Evolutionary conservation across 2,329 filamentous ascomycete species (phyloP).

Genomic region (Pseudogymnoascus sp.): DNA sequence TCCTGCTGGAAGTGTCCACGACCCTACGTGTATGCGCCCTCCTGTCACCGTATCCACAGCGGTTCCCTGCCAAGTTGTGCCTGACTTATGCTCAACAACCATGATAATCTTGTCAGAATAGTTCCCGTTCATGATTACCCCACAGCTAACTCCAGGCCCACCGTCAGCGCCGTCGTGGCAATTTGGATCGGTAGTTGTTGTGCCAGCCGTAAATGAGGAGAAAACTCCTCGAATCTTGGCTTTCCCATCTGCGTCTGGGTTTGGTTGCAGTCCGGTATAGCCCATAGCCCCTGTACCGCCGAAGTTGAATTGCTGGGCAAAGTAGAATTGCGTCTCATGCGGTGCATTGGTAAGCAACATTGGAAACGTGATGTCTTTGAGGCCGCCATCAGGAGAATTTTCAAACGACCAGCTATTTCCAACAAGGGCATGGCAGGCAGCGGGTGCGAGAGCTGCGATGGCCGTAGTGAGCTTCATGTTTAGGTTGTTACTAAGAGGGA

Average conservation of each 20-base stretch:
- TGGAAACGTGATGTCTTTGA: not conserved
- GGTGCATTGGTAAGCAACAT: not conserved
- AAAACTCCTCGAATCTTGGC: not conserved
- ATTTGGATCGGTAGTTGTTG: not conserved
- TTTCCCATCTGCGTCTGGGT: not conserved
- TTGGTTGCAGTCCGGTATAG: not conserved
- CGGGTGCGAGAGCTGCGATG: not conserved
- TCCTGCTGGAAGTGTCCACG: slow-evolving; percentile 12
- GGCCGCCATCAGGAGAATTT: not conserved
- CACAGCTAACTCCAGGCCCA: slow-evolving; percentile 10
- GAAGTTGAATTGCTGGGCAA: not conserved
- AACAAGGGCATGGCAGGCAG: not conserved
- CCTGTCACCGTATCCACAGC: slow-evolving; percentile 15
- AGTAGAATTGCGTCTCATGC: not conserved
- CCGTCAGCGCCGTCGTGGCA: not conserved
- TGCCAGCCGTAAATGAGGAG: not conserved
- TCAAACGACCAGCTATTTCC: not conserved
- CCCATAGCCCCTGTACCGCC: not conserved
- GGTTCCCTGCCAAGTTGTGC: slow-evolving; percentile 20
- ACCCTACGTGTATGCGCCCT: slow-evolving; percentile 13
- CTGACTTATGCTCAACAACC: slow-evolving; percentile 14
- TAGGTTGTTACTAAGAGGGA: not conserved
- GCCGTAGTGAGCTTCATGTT: not conserved
- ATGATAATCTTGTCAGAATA: slow-evolving; percentile 19
- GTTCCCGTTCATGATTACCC: not conserved